These are phyloP conservation scores for Myxozyma udenii DNA, from an alignment of 805 yeast genomes.

Conservation along the genomic window DNA sequence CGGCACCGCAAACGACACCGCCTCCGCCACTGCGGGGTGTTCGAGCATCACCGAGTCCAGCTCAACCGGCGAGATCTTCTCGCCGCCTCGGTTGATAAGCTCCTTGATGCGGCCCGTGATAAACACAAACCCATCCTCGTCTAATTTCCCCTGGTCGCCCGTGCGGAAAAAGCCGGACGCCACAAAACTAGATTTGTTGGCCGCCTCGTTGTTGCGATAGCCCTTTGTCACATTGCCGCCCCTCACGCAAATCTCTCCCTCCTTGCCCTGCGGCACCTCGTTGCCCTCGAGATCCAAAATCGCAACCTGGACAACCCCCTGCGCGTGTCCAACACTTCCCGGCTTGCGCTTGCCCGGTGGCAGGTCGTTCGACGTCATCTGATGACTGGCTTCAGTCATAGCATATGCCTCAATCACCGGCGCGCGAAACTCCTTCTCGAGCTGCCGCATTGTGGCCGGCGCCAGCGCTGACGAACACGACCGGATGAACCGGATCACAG, in stretches of 20 bases:
- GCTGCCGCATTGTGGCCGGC: slow-evolving; percentile 56
- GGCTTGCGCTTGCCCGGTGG: slow-evolving; percentile 65
- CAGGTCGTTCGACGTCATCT: slow-evolving; percentile 67
- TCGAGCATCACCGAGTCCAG: slow-evolving; percentile 59
- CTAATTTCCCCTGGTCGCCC: slow-evolving; percentile 71
- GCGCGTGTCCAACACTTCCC: slow-evolving; percentile 72
- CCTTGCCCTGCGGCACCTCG: slow-evolving; percentile 48
- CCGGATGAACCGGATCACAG: slow-evolving; percentile 61
- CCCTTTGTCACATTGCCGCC: slow-evolving; percentile 72
- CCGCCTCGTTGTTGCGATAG: slow-evolving; percentile 67
- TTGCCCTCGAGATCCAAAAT: slow-evolving; percentile 53
- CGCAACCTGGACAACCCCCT: slow-evolving; percentile 63
- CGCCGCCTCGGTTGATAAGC: slow-evolving; percentile 70
- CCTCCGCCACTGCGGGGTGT: slow-evolving; percentile 63
- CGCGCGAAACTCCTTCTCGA: slow-evolving; percentile 57
- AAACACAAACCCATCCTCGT: slow-evolving; percentile 55
- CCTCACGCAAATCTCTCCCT: slow-evolving; percentile 67
- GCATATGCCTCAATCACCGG: slow-evolving; percentile 78
- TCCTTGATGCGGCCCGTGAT: slow-evolving; percentile 73
- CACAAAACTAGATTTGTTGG: slow-evolving; percentile 65
- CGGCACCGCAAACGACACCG: slow-evolving; percentile 65
- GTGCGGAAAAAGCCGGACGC: slow-evolving; percentile 64
- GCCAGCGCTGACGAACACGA: slow-evolving; percentile 72
- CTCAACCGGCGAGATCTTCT: slow-evolving; percentile 71
- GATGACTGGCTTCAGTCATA: slow-evolving; percentile 73